Conservation (phyloP, 768 basidiomycete genomes). For the Naganishia kalamii region DNA sequence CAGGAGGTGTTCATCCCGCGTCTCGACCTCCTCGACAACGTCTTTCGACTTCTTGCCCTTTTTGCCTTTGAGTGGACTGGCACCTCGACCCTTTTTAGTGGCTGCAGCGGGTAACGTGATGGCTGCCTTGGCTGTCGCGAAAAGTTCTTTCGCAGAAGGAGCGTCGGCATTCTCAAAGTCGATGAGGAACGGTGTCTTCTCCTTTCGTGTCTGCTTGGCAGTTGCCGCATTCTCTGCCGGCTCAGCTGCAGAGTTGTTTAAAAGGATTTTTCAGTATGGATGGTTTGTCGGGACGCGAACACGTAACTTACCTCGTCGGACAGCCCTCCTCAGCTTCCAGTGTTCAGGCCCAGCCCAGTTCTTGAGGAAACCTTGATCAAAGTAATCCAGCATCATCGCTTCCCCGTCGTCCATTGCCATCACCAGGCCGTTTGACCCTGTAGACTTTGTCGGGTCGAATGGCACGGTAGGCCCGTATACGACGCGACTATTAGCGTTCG, state of each 20-base stretch:
- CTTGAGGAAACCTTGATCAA: constrained; percentile 73
- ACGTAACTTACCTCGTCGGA: constrained; percentile 57
- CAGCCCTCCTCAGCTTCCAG: constrained; percentile 77
- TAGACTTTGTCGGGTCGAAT: constrained; percentile 72
- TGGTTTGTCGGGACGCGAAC: too few relatives aligned
- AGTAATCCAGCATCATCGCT: constrained; percentile 68
- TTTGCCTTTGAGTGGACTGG: constrained; percentile 7
- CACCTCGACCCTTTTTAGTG: constrained; percentile 2
- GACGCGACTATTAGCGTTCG: constrained; percentile 24
- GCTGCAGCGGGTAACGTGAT: constrained; percentile 24
- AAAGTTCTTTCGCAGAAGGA: constrained; percentile 34
- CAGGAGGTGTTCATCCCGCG: constrained; percentile 64
- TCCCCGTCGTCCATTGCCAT: constrained; percentile 66
- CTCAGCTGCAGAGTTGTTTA: constrained; percentile 33
- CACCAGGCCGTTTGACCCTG: constrained; percentile 67
- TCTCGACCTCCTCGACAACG: constrained; percentile 5
- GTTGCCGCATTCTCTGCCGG: constrained; percentile 49
- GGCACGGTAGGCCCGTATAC: constrained; percentile 54
- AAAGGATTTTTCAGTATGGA: constrained; percentile 1
- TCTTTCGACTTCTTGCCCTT: constrained; percentile 13
- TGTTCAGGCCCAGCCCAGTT: constrained; percentile 99
- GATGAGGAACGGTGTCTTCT: constrained; percentile 42
- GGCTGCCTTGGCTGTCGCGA: constrained; percentile 35
- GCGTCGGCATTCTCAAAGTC: constrained; percentile 48
- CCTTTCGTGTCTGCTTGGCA: constrained; percentile 46